Percentiles rank a stretch among this genome's conserved stretches.
Evolutionary conservation across 208 protist genomes (phyloP).

Genomic region (Crithidia expoeki): DNA sequence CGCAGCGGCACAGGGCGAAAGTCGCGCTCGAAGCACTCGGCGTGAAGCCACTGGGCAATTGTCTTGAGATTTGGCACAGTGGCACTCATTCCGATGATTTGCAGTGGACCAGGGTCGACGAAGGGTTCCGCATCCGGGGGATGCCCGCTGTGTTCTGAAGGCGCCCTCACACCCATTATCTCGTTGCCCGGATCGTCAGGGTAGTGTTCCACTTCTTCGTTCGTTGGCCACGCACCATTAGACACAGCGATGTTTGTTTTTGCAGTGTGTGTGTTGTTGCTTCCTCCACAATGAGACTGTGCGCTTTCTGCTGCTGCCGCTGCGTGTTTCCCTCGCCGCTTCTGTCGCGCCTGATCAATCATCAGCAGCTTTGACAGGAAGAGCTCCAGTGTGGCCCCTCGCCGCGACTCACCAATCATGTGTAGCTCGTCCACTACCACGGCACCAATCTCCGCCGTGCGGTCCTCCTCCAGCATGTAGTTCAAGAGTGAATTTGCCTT

Average conservation of each 20-base stretch:
- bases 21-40: conserved; percentile 65
- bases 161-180: not conserved
- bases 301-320: too few species aligned
- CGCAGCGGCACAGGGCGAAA: conserved; percentile 84
- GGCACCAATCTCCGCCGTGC: conserved; percentile 64
- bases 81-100: conserved; percentile 94
- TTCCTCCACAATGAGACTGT: too few species aligned
- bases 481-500: conserved; percentile 93
- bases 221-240: not conserved
- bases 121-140: not conserved
- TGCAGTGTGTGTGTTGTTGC: not conserved
- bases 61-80: conserved; percentile 89
- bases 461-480: conserved; percentile 73
- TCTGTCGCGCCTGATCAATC: conserved; percentile 26
- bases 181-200: not conserved
- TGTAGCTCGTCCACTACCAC: conserved; percentile 96
- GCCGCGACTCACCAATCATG: conserved; percentile 90
- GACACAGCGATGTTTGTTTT: not conserved
- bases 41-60: conserved; percentile 84
- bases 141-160: too few species aligned
- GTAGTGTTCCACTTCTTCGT: not conserved
- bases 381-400: conserved; percentile 88
- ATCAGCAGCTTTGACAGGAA: conserved; percentile 86
- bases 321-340: not conserved
- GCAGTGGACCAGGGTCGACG: conserved; percentile 36